Base-by-base conservation (phyloP, 2,329 filamentous ascomycete species). In the Fusarium buharicum region DNA sequence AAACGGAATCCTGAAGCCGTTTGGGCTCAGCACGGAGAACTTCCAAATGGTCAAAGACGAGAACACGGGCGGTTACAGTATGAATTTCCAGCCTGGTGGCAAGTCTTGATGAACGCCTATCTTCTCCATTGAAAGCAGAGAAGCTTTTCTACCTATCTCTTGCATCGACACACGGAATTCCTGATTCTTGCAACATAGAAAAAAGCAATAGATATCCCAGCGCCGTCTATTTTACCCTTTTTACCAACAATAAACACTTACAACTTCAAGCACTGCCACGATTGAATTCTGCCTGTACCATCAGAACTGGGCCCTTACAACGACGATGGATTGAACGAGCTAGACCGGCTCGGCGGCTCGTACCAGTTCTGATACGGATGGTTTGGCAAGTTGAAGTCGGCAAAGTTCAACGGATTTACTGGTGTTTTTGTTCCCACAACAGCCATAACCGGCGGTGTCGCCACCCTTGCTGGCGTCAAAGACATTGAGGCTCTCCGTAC, bases 1-100 rank as follows among this genome's bases (percentile, higher is more conserved):
- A 0, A 97, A 99, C 73, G 92, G 93, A 1, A 86, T 99, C 14
- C 75, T 99, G 46, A 96, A 91, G 73, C 94, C 94, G 1, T 98
- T 98, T 79, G 95, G 95, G 1, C 77, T 99, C 67, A 96, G 90
- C 56, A 98, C 95, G 11, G 89, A 96, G 40, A 97, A 96, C 74
- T 98, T 99, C 73, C 88, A 97, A 63, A 96, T 98, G 83, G 87
- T 90, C 24, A 92, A 97, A 76, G 94, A 97, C 72, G 90, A 94
- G 70, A 90, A 89, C 62, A 90, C 89, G 1, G 95, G 95, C 1
- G 93, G 93, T 0, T 98, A 98, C 77, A 97, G 90, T 76, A 91
- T 99, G 89, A 94, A 93, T 67, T 97, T 98, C 11, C 73, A 77
- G 46, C 70, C 67, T 12, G 64, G 62, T n/a, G 67, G 59, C 13